phyloP scores from a whole-genome alignment of 139 green algal species.

The Volvox reticuliferus region DNA sequence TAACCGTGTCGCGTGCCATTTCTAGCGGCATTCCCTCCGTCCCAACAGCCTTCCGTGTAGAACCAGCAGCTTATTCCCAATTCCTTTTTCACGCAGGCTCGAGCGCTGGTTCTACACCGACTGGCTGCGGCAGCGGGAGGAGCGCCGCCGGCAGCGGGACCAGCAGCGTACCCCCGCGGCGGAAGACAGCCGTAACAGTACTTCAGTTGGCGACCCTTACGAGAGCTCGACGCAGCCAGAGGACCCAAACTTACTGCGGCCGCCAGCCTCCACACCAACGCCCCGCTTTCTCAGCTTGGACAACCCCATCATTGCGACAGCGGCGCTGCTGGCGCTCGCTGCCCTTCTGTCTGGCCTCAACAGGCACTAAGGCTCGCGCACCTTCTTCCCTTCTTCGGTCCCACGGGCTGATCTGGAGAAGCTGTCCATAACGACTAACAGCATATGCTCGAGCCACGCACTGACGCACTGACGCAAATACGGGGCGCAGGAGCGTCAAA shows the following conservation, averaged over 20 bases:
- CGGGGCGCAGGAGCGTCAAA: too few species aligned
- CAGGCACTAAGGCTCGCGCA: not conserved
- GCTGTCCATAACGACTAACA: too few species aligned
- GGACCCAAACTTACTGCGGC: slow-evolving; percentile 1
- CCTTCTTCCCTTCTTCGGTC: too few species aligned
- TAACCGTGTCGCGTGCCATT: too few species aligned
- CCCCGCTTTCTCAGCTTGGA: slow-evolving; percentile 56
- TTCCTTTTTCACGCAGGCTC: not conserved
- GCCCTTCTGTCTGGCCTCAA: not conserved
- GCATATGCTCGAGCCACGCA: too few species aligned
- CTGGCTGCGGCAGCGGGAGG: slow-evolving; percentile 41
- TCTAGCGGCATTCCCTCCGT: too few species aligned
- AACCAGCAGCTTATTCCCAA: too few species aligned
- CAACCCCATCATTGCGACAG: slow-evolving; percentile 58
- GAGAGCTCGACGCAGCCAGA: not conserved
- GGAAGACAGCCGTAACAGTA: not conserved
- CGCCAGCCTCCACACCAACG: slow-evolving; percentile 20
- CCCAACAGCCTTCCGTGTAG: too few species aligned
- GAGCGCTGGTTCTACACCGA: slow-evolving; percentile 63
- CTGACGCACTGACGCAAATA: too few species aligned
- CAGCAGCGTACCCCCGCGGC: not conserved
- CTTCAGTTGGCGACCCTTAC: not conserved
- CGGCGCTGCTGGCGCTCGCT: slow-evolving; percentile 25
- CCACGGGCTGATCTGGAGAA: too few species aligned
- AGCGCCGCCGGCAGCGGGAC: not conserved